phyloP scores from a whole-genome alignment of 495 filamentous ascomycete genomes.

The Aspergillus funiculosus region DNA sequence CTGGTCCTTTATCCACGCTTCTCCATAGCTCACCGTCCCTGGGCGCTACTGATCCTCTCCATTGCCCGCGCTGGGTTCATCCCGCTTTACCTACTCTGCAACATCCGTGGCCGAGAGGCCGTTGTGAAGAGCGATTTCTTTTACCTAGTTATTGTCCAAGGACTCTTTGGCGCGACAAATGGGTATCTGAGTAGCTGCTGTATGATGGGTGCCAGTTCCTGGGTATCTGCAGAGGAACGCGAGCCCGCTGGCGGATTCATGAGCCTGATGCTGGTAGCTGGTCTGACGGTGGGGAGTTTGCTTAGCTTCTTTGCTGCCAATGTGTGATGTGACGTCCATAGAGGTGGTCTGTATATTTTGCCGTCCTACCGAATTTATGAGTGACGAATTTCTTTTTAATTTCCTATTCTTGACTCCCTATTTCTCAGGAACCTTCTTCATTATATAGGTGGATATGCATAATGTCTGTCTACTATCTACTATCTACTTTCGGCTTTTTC shows the following conservation, averaged over 20 bases:
- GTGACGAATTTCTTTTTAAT: not conserved
- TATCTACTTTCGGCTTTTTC: no score
- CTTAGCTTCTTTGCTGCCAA: constrained; percentile 72
- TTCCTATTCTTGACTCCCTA: no score
- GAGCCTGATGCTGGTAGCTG: constrained; percentile 79
- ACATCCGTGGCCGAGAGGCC: constrained; percentile 64
- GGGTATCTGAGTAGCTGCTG: constrained; percentile 76
- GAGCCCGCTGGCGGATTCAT: constrained; percentile 93
- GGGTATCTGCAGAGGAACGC: constrained; percentile 70
- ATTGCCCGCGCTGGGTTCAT: constrained; percentile 63
- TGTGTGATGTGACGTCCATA: constrained; percentile 10
- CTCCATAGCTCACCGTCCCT: constrained; percentile 57
- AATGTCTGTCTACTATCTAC: no score
- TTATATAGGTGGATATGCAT: no score
- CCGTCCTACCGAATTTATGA: not conserved
- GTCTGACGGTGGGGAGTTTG: constrained; percentile 78
- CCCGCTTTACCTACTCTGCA: constrained; percentile 85
- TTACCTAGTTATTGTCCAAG: constrained; percentile 77
- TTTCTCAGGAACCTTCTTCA: no score
- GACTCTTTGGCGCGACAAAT: constrained; percentile 77
- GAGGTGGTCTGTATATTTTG: not conserved
- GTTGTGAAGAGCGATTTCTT: constrained; percentile 73
- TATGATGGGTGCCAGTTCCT: constrained; percentile 85
- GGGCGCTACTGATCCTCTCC: constrained; percentile 55
- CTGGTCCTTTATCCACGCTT: constrained; percentile 55